Evolutionary conservation across 495 filamentous ascomycete species (phyloP), one percentile per base, ranked within the genome.

Genomic region (Tuber aestivum): DNA sequence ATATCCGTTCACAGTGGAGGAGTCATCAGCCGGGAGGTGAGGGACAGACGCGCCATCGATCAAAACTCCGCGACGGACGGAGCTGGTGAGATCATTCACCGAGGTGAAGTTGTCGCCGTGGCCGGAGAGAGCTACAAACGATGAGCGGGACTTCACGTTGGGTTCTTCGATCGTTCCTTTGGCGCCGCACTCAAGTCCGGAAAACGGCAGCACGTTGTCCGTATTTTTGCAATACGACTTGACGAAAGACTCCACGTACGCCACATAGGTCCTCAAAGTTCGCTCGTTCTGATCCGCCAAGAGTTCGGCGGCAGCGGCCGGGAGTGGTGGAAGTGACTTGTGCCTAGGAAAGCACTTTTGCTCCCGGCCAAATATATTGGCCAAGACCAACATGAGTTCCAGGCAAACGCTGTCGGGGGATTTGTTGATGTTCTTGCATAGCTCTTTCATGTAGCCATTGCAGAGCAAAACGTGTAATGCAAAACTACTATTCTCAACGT

Each of bases 71-170:
- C 84, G 83, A 42, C 92, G 88, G 7, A 87, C 86, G 20, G 88
- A 88, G 21, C 84, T 80, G 81, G 89, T 91, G 6, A 94, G 86
- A 65, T 93, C 90, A 5, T 85, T 76, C n/a, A 93, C 87, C 0
- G 85, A 88, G 10, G 84, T 79, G 83, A 92, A 93, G 1, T 84
- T 75, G 77, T 94, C 92, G 1, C 79, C 83, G 72, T 89, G 85
- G 1, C 92, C 91, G 0, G 92, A 94, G 5, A 94, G 86, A 0
- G 91, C 91, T 12, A 89, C 86, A 77, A 94, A 94, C 1, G 90
- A 83, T 14, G 92, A 93, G 27, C 88, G 86, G 56, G 35, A 27
- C 41, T 18, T 16, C 71, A 37, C 0, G 35, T 35, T 65, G 14
- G 14, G 14, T 65, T 65, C 56, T 23, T 37, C 40, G 32, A 41